Percentiles rank a stretch among this genome's conserved stretches.
Evolutionary conservation across 306 rosid species (phyloP).

Genomic region (Inga laurina): DNA sequence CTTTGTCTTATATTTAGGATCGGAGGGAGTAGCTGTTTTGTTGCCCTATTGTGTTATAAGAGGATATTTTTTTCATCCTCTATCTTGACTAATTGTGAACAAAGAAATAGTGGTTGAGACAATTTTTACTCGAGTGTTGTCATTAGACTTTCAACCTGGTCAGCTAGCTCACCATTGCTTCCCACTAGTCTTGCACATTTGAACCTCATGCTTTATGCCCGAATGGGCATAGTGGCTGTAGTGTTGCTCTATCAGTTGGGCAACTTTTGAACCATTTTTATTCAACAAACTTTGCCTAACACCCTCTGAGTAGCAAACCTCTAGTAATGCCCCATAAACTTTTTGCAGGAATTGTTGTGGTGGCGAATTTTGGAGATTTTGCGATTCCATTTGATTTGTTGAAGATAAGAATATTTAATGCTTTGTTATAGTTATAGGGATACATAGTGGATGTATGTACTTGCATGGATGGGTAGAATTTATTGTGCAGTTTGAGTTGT

Average conservation of each 20-base stretch:
- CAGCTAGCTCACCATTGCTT: background rate
- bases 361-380: background rate
- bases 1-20: too few relatives aligned
- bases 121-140: background rate
- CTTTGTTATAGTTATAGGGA: background rate
- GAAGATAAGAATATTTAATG: background rate
- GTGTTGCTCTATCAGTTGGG: background rate
- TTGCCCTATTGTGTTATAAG: background rate
- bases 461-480: background rate
- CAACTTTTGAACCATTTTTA: background rate
- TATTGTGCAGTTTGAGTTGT: background rate
- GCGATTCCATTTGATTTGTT: background rate
- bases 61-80: background rate
- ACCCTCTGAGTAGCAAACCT: background rate
- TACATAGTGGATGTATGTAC: background rate
- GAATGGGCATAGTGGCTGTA: background rate
- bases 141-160: background rate
- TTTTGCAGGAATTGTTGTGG: conserved; percentile 2
- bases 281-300: background rate
- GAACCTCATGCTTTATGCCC: background rate
- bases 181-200: background rate
- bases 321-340: background rate
- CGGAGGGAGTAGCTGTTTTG: background rate
- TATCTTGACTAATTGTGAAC: background rate
- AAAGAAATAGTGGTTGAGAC: background rate